Evolutionary conservation across 1,139 yeast genomes (phyloP).

Genomic region (Protomyces pachydermus): DNA sequence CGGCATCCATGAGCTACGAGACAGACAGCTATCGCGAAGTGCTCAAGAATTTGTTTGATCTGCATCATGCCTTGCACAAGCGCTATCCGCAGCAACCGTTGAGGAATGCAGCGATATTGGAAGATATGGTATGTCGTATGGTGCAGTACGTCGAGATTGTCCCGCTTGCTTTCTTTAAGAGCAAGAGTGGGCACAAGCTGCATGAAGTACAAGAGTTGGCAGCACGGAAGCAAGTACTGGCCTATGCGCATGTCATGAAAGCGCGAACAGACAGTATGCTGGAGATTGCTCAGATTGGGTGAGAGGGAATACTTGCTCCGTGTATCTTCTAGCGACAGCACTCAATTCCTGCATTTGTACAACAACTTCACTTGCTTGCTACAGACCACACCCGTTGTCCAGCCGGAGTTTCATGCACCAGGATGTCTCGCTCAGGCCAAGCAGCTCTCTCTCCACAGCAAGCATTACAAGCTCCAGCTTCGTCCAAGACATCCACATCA

Average conservation of each 20-base stretch:
- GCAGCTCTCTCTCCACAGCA: not conserved
- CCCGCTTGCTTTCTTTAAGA: constrained; percentile 17
- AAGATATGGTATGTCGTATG: constrained; percentile 11
- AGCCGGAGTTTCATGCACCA: no score
- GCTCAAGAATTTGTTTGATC: not conserved
- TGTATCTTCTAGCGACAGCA: not conserved
- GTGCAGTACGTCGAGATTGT: constrained; percentile 19
- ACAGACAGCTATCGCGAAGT: constrained; percentile 13
- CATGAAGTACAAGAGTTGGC: constrained; percentile 19
- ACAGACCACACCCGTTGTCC: no score
- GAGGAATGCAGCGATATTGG: not conserved
- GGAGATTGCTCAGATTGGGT: not conserved
- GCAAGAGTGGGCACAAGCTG: constrained; percentile 11
- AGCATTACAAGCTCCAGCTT: not conserved
- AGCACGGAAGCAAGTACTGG: constrained; percentile 13
- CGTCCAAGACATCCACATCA: not conserved
- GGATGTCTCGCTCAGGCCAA: not conserved
- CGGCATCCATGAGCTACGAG: constrained; percentile 19
- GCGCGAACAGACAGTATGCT: constrained; percentile 17
- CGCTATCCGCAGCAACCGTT: not conserved
- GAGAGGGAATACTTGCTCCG: not conserved
- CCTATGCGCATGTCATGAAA: constrained; percentile 17
- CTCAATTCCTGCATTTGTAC: no score
- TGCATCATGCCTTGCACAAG: not conserved
- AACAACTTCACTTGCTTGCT: no score